Conservation (phyloP, 1,139 yeast species). For the Blastobotrys serpentis region DNA sequence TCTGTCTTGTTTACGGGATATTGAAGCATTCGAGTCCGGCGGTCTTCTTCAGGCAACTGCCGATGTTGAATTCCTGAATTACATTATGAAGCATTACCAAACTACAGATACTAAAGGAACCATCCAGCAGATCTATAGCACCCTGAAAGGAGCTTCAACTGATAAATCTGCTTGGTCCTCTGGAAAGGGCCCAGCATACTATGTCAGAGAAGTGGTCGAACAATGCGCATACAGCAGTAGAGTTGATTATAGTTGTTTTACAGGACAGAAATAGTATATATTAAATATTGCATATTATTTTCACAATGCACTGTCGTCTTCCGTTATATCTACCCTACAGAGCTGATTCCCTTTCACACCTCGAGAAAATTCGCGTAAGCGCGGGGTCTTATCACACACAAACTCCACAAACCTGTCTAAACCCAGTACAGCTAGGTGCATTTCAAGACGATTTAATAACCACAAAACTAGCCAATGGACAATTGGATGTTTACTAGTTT, state of each 20-base stretch:
- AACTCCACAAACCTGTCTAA: too few species aligned
- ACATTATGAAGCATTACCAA: slow-evolving; percentile 35
- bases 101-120: slow-evolving; percentile 35
- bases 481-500: too few species aligned
- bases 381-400: too few species aligned
- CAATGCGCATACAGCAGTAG: slow-evolving; percentile 5
- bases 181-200: slow-evolving; percentile 30
- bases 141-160: slow-evolving; percentile 30
- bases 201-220: slow-evolving; percentile 28
- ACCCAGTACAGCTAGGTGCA: too few species aligned
- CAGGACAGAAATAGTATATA: neutral
- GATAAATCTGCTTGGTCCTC: slow-evolving; percentile 31
- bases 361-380: too few species aligned
- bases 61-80: slow-evolving; percentile 42
- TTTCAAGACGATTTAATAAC: too few species aligned
- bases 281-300: neutral
- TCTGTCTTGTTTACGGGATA: slow-evolving; percentile 46
- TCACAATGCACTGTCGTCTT: too few species aligned
- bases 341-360: too few species aligned
- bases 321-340: too few species aligned
- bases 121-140: slow-evolving; percentile 34
- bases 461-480: neutral
- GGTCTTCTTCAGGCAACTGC: slow-evolving; percentile 43
- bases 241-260: slow-evolving; percentile 8
- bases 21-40: slow-evolving; percentile 39